Evolutionary conservation across 768 basidiomycete genomes (phyloP), one percentile per base, ranked within the genome.

Genomic region (Hericium coralloides): DNA sequence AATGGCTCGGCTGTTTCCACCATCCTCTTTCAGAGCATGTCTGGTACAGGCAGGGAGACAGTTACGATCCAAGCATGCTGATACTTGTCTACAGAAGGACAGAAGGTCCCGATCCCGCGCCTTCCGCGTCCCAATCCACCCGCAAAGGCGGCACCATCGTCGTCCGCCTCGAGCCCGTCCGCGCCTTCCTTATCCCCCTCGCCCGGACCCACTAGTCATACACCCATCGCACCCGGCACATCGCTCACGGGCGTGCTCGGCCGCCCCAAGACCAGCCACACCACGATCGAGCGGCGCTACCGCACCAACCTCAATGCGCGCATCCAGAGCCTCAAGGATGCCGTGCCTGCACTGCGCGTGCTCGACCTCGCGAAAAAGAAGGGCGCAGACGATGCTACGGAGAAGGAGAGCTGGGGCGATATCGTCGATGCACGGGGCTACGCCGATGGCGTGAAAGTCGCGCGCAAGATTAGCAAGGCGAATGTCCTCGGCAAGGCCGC

Each of bases 391-490:
- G n/a, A 53, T 15, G 58, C 39, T 4, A 36, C 18, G 2, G 43
- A 49, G 9, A 49, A 49, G 38, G 62, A 53, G 49, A 12, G 4
- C 5, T 59, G 56, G 55, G 56, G 76, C 6, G 85, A 87, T 62
- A 73, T 80, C 2, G 81, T 89, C n/a, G 90, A 93, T 59, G 83
- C 85, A 38, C 79, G 90, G 3, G 92, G 92, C 3, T 92, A 86
- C 62, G 86, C 93, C 2, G 92, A 95, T 64, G 92, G 92, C n/a
- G 89, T 95, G 66, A 89, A 88, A 68, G 87, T 92, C 10, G 92
- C 92, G 8, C 78, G 91, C 58, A 95, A 93, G 71, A 89, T 89
- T 68, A 89, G 86, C 71, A 95, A 95, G 66, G 91, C 91, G 2
- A 92, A 90, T 57, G 89, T 95, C 5, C 78, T 95, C 10, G 90